phyloP scores from a whole-genome alignment of 2,329 filamentous ascomycete genomes.

The Cytospora paraplurivora region DNA sequence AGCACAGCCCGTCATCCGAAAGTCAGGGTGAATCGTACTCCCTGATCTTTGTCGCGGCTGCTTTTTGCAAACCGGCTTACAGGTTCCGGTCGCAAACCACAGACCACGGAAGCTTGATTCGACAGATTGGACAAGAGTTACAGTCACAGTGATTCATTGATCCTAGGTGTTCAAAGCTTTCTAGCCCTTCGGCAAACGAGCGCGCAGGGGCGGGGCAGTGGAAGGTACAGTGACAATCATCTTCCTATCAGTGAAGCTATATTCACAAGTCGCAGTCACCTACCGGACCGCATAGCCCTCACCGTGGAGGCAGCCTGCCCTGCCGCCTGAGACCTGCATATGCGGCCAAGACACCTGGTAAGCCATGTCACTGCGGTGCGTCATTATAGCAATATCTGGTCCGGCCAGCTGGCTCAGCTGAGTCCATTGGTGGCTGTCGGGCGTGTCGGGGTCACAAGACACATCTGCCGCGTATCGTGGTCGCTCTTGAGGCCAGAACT shows the following conservation, averaged over 20 bases:
- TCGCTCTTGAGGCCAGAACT: constrained; percentile 3
- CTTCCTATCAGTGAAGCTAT: constrained; percentile 4
- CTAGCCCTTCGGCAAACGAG: neutral
- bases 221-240: constrained; percentile 2
- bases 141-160: constrained; percentile 2
- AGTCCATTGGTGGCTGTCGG: neutral
- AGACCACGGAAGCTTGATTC: neutral
- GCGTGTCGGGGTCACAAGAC: no score
- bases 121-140: constrained; percentile 10
- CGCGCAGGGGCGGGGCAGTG: neutral
- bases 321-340: constrained; percentile 11
- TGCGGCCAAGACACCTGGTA: constrained; percentile 1
- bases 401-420: constrained; percentile 8
- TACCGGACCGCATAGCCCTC: neutral
- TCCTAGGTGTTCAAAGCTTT: no score
- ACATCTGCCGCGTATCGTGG: constrained; percentile 21
- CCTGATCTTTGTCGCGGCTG: neutral
- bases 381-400: constrained; percentile 11
- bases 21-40: constrained; percentile 10
- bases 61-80: neutral
- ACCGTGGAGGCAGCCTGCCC: neutral
- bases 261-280: constrained; percentile 12
- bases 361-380: constrained; percentile 4
- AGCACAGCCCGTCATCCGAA: neutral
- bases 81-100: neutral